Evolutionary conservation across 176 grass and related monocot genomes (phyloP), one percentile per base, ranked within the genome.

Genomic region (Oryza punctata): DNA sequence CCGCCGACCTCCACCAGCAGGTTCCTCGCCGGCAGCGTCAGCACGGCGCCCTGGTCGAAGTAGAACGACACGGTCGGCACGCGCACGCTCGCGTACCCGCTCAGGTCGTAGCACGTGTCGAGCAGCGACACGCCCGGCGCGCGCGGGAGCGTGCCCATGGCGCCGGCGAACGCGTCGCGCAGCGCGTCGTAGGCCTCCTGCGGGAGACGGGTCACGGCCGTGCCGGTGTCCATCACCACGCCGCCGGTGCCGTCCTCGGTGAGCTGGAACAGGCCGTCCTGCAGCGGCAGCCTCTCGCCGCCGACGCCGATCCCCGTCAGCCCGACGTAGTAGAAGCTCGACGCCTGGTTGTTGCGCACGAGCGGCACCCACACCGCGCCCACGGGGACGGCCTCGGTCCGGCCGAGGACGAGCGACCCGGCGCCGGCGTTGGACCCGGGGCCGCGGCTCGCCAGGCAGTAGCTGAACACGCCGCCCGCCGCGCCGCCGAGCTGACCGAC

Each of bases 261-360:
- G 14, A 95, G 89, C 85, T 73, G 85, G 91, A 98, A 98, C 44
- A 93, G 74, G n/a, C 81, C 85, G 21, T 84, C 89, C 19, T 69
- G 29, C 16, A 98, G 76, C 27, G 85, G 77, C 33, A 98, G 78
- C 80, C 77, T 44, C 27, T 57, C 73, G 38, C 91, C 93, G 0
- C 90, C 93, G 63, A 98, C 93, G 65, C 91, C 96, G 40, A 95
- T 84, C 5, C 96, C 96, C 0, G 82, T 40, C 5, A 98, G 65
- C n/a, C 87, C 77, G 10, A 98, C 93, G 83, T 98, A 98, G 87
- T 98, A 98, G 85, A 98, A 98, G 84, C 87, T 95, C 23, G 96
- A 89, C 14, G 87, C 82, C 3, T 87, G 87, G 4, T 83, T 79
- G 82, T 95, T 98, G 7, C 93, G 93, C 50, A 91, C 63, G 7